These are phyloP conservation scores for Trichoderma arundinaceum DNA, from an alignment of 2,329 filamentous ascomycete genomes.

Conservation along the genomic window DNA sequence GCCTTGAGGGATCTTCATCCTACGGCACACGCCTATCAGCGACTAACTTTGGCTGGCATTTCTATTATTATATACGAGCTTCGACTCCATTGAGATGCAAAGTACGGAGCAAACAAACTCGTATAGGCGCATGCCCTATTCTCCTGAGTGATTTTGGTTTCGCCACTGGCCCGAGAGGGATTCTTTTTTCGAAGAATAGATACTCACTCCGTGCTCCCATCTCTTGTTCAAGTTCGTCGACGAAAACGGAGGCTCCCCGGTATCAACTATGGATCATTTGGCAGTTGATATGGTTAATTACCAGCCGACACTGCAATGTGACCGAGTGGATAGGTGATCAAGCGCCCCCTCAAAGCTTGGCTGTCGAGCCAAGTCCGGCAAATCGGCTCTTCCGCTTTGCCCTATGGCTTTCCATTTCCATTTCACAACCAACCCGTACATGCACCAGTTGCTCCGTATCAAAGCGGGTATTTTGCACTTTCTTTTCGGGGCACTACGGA, in stretches of 20 bases:
- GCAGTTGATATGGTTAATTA: conserved; percentile 5
- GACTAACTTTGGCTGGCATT: neutral
- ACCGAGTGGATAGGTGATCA: neutral
- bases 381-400: conserved; percentile 24
- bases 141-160: neutral
- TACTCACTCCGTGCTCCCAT: neutral
- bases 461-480: too few relatives aligned
- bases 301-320: neutral
- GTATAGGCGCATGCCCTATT: neutral
- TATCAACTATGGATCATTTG: conserved; percentile 2
- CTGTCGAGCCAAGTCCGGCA: conserved; percentile 6
- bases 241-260: neutral
- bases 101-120: neutral
- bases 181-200: neutral
- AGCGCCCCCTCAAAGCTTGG: conserved; percentile 10
- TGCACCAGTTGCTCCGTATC: too few relatives aligned
- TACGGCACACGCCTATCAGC: too few relatives aligned
- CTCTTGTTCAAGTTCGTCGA: too few relatives aligned
- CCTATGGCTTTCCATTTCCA: neutral
- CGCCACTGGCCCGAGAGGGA: neutral
- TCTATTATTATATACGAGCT: conserved; percentile 18
- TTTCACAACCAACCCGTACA: too few relatives aligned
- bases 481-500: neutral
- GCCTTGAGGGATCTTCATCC: conserved; percentile 3
- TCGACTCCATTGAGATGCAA: conserved; percentile 1